A percentile compares a stretch with the other conserved stretches of the same genome.
Evolutionary conservation across 352 stramenopile species (phyloP).

Genomic region (Globisporangium solare): DNA sequence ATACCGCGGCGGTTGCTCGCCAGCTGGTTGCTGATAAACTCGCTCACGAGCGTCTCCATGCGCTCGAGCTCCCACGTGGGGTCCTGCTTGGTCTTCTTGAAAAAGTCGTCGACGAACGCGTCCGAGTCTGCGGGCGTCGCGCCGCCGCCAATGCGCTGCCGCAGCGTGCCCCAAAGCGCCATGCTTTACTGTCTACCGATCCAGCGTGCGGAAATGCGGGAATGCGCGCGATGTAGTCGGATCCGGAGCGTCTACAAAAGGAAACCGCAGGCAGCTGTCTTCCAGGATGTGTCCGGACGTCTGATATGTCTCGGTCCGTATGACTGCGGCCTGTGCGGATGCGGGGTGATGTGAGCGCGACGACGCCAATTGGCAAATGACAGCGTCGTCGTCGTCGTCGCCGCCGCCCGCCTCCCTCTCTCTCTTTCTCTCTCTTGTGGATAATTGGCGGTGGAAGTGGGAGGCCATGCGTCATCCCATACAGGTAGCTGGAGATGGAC

Average conservation of each 20-base stretch:
- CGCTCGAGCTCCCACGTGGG: slow-evolving; percentile 44
- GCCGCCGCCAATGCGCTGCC: slow-evolving; percentile 66
- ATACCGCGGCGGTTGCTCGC: slow-evolving; percentile 47
- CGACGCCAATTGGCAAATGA: slow-evolving; percentile 10
- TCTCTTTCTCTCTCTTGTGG: background rate
- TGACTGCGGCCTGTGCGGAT: background rate
- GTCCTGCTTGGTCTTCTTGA: slow-evolving; percentile 67
- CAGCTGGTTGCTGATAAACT: slow-evolving; percentile 59
- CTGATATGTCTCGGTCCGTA: background rate
- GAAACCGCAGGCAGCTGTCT: too few species aligned
- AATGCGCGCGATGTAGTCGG: background rate
- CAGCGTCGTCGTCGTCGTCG: slow-evolving; percentile 1
- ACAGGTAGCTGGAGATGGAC: background rate
- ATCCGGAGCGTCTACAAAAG: background rate
- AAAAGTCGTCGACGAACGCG: slow-evolving; percentile 76
- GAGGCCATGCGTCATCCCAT: background rate
- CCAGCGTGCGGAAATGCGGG: background rate
- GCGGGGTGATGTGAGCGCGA: background rate
- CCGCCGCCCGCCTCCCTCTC: background rate
- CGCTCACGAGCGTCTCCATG: slow-evolving; percentile 34
- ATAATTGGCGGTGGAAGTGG: slow-evolving; percentile 7
- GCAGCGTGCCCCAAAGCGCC: slow-evolving; percentile 79
- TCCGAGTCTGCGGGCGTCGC: slow-evolving; percentile 57
- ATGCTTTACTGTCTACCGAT: slow-evolving; percentile 21
- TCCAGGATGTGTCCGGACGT: too few species aligned